Evolutionary conservation across 2,329 filamentous ascomycete genomes (phyloP).

Genomic region (Thielaviopsis ethacetica): DNA sequence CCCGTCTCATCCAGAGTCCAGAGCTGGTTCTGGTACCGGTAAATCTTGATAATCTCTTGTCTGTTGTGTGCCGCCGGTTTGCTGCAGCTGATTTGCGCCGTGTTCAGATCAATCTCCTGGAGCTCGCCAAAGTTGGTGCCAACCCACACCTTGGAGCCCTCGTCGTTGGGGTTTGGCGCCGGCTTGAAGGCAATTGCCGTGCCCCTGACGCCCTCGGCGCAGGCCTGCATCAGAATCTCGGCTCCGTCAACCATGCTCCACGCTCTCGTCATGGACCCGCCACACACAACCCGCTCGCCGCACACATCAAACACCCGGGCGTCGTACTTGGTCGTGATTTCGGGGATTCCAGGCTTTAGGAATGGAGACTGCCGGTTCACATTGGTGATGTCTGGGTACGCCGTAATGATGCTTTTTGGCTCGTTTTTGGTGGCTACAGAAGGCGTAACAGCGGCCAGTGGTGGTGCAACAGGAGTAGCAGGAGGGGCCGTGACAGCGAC

Average conservation of each 20-base stretch:
- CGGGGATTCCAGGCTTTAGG: conserved; percentile 52
- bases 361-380: conserved; percentile 71
- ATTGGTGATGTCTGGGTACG: conserved; percentile 72
- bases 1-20: conserved; percentile 91
- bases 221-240: conserved; percentile 60
- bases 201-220: conserved; percentile 72
- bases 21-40: conserved; percentile 72
- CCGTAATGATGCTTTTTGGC: conserved; percentile 33
- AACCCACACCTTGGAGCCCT: conserved; percentile 73
- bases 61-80: conserved; percentile 60
- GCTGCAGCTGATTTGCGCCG: conserved; percentile 51
- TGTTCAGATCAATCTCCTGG: conserved; percentile 69
- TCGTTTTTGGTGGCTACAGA: conserved; percentile 20
- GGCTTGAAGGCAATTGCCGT: conserved; percentile 78
- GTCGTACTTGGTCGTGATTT: conserved; percentile 75
- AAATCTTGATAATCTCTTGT: conserved; percentile 68
- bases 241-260: conserved; percentile 80
- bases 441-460: neutral
- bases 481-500: conserved; percentile 14
- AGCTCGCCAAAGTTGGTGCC: conserved; percentile 80
- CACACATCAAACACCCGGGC: conserved; percentile 75
- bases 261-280: conserved; percentile 69
- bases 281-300: conserved; percentile 73
- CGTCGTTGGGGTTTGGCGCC: conserved; percentile 56
- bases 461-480: conserved; percentile 13